Base-by-base conservation (phyloP, 306 rosid genomes). In the Fragaria nilgerrensis region DNA sequence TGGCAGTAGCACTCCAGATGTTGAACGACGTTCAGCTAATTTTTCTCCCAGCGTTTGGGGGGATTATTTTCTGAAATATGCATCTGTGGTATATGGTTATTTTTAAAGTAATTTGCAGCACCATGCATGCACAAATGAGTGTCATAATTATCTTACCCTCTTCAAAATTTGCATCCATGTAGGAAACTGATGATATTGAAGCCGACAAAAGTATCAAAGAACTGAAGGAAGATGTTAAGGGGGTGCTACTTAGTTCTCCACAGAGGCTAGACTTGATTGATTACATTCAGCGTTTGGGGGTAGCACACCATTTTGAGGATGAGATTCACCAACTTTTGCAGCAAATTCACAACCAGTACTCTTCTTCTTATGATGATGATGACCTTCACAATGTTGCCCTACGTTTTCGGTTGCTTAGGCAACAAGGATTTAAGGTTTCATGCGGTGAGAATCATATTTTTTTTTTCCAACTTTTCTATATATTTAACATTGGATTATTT, bases 361-460 rank as follows among this genome's bases (percentile, higher is more conserved):
- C 19, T n/a, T 56, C 25, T 16, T 55, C 29, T 55, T 9, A n/a
- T 55, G 27, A 55, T 29, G 58, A n/a, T 22, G 55, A 66, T 32
- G 69, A 78, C 59, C 80, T 86, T 9, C 17, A 43, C n/a, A 45
- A 56, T 32, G 45, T 52, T 70, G 77, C 87, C n/a, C 77, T 86
- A 19, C 53, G 74, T 14, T 88, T 88, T 70, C 83, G 89, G 22
- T 17, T 88, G 67, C 25, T 88, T 36, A 79, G 92, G 23, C 88
- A 85, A 76, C 81, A 84, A 1, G 87, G 86, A 22, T 52, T 61
- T 59, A 29, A 16, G 1, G 56, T 80, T 78, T 74, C 86, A 22
- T 39, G 72, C 37, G 55, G 85, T 87, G 58, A 5, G 34, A 32
- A 32, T 32, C 34, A 32, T 32, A 29, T 29, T 32, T 3, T 32